A percentile compares a stretch with the other conserved stretches of the same genome.
phyloP scores from a whole-genome alignment of 768 basidiomycete species.

The Boletus reticuloceps region DNA sequence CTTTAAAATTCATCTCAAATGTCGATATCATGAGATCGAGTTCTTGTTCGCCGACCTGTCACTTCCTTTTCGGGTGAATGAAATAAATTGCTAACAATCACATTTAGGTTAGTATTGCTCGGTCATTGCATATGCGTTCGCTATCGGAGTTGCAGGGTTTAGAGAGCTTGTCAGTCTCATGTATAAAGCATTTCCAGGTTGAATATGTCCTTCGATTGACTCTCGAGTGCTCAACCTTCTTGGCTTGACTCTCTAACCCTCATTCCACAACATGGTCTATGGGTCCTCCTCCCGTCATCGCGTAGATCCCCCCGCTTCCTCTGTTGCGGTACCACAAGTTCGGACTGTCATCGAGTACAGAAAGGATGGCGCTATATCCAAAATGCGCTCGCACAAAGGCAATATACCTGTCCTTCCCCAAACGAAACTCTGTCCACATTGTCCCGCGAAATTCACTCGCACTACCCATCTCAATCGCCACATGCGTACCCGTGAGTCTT shows the following conservation, averaged over 20 bases:
- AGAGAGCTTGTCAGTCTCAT: conserved; percentile 26
- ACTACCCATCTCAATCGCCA: conserved; percentile 75
- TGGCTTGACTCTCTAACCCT: conserved; percentile 1
- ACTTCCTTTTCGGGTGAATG: conserved; percentile 22
- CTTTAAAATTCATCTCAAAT: conserved; percentile 24
- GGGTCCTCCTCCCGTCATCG: conserved; percentile 19
- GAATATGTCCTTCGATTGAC: conserved; percentile 29
- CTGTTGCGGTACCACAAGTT: conserved; percentile 10
- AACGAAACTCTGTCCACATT: conserved; percentile 64
- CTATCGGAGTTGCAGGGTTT: conserved; percentile 32
- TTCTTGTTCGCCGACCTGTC: conserved; percentile 23
- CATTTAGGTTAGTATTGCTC: conserved; percentile 32
- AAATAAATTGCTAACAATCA: conserved; percentile 25
- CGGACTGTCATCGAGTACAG: conserved; percentile 30
- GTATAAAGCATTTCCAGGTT: conserved; percentile 30
- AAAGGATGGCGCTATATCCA: conserved; percentile 57
- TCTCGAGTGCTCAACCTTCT: conserved; percentile 12
- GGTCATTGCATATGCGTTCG: conserved; percentile 28
- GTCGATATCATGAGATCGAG: conserved; percentile 24
- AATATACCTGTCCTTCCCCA: conserved; percentile 73
- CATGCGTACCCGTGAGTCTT: conserved; percentile 61
- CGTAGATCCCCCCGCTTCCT: conserved; percentile 12
- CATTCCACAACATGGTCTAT: conserved; percentile 18
- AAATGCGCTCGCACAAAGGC: conserved; percentile 55
- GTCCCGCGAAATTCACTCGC: conserved; percentile 71